A percentile compares a stretch with the other conserved stretches of the same genome.
Evolutionary conservation across 2,329 filamentous ascomycete genomes (phyloP).

Genomic region (Hysterium pulicare): DNA sequence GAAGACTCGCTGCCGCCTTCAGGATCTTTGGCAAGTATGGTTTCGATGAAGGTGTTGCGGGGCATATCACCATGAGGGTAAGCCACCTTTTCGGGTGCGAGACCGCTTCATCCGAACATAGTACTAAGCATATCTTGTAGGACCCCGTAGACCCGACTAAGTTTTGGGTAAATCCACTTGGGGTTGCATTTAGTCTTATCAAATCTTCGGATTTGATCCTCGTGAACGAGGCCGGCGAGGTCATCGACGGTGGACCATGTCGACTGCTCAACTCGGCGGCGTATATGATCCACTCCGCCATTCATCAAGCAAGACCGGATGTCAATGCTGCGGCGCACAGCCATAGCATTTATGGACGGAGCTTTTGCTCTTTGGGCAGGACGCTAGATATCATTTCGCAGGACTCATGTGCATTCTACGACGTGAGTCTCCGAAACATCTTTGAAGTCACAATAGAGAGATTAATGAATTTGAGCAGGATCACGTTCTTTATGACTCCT

Average conservation of each 20-base stretch:
- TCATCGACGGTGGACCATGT: constrained; percentile 58
- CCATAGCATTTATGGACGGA: constrained; percentile 57
- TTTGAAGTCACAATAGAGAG: too few relatives aligned
- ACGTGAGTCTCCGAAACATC: constrained; percentile 20
- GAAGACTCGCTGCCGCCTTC: constrained; percentile 37
- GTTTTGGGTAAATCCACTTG: constrained; percentile 68
- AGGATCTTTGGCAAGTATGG: constrained; percentile 39
- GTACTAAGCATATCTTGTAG: constrained; percentile 10
- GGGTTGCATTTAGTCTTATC: constrained; percentile 59
- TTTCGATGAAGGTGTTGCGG: constrained; percentile 51
- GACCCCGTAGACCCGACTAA: constrained; percentile 57
- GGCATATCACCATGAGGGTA: constrained; percentile 60
- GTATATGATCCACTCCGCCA: constrained; percentile 59
- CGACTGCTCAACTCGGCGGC: constrained; percentile 44
- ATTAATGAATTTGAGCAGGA: too few relatives aligned
- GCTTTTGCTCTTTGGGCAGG: constrained; percentile 61
- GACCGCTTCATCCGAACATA: neutral
- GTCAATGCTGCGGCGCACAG: constrained; percentile 58
- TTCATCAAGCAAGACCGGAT: constrained; percentile 58
- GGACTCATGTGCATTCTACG: constrained; percentile 54
- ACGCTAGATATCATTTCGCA: constrained; percentile 59
- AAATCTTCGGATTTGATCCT: constrained; percentile 65
- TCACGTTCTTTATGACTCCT: constrained; percentile 50
- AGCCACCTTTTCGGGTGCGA: neutral
- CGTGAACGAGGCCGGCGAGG: constrained; percentile 58